Percentiles rank a stretch among this genome's conserved stretches.
These are phyloP conservation scores for Neolentinus lepideus DNA, from an alignment of 1,284 basidiomycete species.

Conservation along the genomic window DNA sequence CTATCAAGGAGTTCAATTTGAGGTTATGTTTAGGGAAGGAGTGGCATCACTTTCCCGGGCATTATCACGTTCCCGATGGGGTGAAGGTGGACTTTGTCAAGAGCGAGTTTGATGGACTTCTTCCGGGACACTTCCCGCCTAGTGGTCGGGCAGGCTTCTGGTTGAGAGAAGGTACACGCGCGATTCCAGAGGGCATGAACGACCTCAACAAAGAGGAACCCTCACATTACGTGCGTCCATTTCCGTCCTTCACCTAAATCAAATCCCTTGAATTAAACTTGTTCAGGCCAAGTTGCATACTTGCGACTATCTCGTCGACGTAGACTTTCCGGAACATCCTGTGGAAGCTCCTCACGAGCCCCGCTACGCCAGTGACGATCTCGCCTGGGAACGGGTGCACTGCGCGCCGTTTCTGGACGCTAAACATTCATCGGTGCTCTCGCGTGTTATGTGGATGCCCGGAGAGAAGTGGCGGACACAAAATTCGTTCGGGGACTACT, in stretches of 20 bases:
- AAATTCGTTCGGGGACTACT: slow-evolving; percentile 70
- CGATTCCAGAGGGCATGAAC: slow-evolving; percentile 69
- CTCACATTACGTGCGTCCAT: slow-evolving; percentile 71
- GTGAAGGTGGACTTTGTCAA: slow-evolving; percentile 83
- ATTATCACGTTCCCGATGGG: slow-evolving; percentile 83
- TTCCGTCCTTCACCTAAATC: slow-evolving; percentile 2
- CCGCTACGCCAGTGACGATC: slow-evolving; percentile 59
- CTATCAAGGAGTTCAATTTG: slow-evolving; percentile 65
- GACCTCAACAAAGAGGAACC: slow-evolving; percentile 80
- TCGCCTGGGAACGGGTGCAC: slow-evolving; percentile 68
- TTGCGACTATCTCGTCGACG: slow-evolving; percentile 86
- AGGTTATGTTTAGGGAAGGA: slow-evolving; percentile 91
- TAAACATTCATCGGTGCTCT: slow-evolving; percentile 61
- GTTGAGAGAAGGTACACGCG: slow-evolving; percentile 61
- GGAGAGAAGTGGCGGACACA: slow-evolving; percentile 52
- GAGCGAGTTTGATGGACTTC: slow-evolving; percentile 84
- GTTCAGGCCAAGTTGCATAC: slow-evolving; percentile 58
- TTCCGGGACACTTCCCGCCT: slow-evolving; percentile 76
- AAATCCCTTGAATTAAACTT: slow-evolving; percentile 5
- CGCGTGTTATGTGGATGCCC: slow-evolving; percentile 76
- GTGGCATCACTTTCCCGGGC: slow-evolving; percentile 93
- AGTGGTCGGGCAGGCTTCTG: slow-evolving; percentile 35
- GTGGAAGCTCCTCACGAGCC: slow-evolving; percentile 57
- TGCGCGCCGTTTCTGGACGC: slow-evolving; percentile 83
- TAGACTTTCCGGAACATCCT: slow-evolving; percentile 72